These are phyloP conservation scores for Russula ochroleuca DNA, from an alignment of 768 basidiomycete species.

Conservation along the genomic window DNA sequence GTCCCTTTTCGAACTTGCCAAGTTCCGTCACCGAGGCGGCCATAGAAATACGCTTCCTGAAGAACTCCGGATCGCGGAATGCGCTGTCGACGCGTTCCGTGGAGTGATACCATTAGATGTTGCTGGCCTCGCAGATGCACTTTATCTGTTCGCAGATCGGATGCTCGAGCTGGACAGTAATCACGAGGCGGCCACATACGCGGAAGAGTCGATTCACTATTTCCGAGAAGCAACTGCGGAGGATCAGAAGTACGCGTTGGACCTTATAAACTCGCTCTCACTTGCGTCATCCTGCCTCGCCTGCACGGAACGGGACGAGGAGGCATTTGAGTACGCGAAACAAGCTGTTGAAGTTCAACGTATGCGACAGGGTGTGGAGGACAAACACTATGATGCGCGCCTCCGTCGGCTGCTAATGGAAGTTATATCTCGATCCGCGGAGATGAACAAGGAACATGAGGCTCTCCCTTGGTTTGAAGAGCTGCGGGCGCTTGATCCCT, in stretches of 20 bases:
- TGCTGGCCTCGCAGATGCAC: slow-evolving; percentile 14
- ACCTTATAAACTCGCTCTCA: slow-evolving; percentile 17
- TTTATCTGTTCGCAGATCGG: slow-evolving; percentile 12
- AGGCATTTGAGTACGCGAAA: slow-evolving; percentile 16
- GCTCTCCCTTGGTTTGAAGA: not conserved
- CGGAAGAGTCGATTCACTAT: slow-evolving; percentile 16
- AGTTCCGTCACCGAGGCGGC: not conserved
- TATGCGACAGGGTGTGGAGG: not conserved
- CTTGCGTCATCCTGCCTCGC: slow-evolving; percentile 21
- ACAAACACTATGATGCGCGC: not conserved
- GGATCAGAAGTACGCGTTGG: not conserved
- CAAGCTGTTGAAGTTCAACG: slow-evolving; percentile 17
- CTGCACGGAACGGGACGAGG: slow-evolving; percentile 3
- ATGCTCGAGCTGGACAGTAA: slow-evolving; percentile 18
- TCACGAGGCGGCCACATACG: slow-evolving; percentile 14
- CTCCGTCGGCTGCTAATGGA: slow-evolving; percentile 9
- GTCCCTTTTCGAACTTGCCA: slow-evolving; percentile 8
- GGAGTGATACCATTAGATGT: slow-evolving; percentile 4
- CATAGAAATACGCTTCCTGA: not conserved
- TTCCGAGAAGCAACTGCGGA: slow-evolving; percentile 10
- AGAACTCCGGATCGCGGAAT: slow-evolving; percentile 4
- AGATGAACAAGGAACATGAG: not conserved
- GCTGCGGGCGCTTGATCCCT: not conserved
- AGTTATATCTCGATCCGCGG: slow-evolving; percentile 4
- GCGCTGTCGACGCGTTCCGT: slow-evolving; percentile 13